Evolutionary conservation across 768 basidiomycete species (phyloP).

Genomic region (Mycena metata): DNA sequence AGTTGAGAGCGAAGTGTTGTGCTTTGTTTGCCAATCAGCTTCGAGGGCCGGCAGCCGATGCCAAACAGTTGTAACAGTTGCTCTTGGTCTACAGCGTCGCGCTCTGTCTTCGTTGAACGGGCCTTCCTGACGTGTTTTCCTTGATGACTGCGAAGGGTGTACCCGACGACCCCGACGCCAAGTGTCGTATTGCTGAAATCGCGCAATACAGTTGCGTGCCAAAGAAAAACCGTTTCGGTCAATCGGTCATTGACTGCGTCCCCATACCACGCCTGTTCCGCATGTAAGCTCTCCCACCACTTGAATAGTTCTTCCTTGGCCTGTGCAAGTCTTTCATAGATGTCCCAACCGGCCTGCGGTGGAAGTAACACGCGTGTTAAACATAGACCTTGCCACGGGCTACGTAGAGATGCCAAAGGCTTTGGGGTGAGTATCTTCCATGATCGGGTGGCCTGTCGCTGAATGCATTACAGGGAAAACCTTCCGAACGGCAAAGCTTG

Average conservation of each 20-base stretch:
- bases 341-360: constrained; percentile 75
- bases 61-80: too few species aligned
- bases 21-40: too few species aligned
- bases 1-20: too few species aligned
- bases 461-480: constrained; percentile 30
- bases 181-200: constrained; percentile 78
- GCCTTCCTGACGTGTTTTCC: neutral
- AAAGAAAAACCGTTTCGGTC: constrained; percentile 46
- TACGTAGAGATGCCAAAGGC: constrained; percentile 64
- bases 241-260: constrained; percentile 66
- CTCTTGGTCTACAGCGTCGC: neutral
- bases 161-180: constrained; percentile 25
- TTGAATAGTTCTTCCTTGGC: constrained; percentile 12
- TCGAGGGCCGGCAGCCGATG: too few species aligned
- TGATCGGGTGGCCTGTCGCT: constrained; percentile 21
- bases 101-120: neutral
- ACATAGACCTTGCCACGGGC: constrained; percentile 61
- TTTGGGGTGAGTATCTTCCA: constrained; percentile 51
- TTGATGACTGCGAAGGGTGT: constrained; percentile 17
- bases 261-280: constrained; percentile 83
- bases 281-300: constrained; percentile 60
- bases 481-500: constrained; percentile 48
- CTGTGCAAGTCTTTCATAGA: constrained; percentile 52
- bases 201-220: constrained; percentile 76
- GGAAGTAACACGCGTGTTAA: constrained; percentile 74